Conservation (phyloP, 495 filamentous ascomycete species). For the Lasiosphaeris hirsuta region DNA sequence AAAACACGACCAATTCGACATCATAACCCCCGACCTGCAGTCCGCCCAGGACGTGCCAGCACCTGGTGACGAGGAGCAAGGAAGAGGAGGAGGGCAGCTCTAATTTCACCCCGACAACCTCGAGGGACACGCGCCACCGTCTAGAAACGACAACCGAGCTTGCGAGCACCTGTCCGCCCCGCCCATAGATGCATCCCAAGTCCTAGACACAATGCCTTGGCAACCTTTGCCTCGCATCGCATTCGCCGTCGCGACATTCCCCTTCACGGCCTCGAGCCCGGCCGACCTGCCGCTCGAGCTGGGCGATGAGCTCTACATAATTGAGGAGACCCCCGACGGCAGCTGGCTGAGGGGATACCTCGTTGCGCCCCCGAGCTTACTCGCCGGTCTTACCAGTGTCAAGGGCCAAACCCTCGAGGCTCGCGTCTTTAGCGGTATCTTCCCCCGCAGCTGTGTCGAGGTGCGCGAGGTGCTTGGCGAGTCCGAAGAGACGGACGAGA, state of each 20-base stretch:
- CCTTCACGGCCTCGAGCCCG: conserved; percentile 79
- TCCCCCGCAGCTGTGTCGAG: conserved; percentile 88
- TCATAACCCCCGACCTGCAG: too few relatives aligned
- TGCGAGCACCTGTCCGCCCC: background rate
- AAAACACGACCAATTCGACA: too few relatives aligned
- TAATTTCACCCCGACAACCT: background rate
- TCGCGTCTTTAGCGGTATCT: conserved; percentile 94
- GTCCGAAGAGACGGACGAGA: conserved; percentile 45
- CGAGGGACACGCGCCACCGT: background rate
- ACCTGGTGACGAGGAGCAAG: too few relatives aligned
- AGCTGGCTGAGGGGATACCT: conserved; percentile 95
- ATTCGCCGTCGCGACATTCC: conserved; percentile 92
- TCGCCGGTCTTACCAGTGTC: conserved; percentile 85
- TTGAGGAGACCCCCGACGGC: conserved; percentile 83
- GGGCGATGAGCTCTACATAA: conserved; percentile 97
- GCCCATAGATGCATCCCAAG: conserved; percentile 25
- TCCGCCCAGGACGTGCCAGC: too few relatives aligned
- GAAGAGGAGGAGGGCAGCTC: too few relatives aligned
- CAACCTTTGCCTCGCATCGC: conserved; percentile 93
- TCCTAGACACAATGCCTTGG: conserved; percentile 75
- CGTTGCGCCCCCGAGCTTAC: conserved; percentile 85
- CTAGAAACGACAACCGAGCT: background rate
- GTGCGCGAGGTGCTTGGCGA: conserved; percentile 70
- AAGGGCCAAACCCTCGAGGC: conserved; percentile 93
- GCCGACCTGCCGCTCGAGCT: conserved; percentile 96